Evolutionary conservation across 176 grass and related monocot species (phyloP), one percentile per base, ranked within the genome.

Genomic region (Puya raimondii): DNA sequence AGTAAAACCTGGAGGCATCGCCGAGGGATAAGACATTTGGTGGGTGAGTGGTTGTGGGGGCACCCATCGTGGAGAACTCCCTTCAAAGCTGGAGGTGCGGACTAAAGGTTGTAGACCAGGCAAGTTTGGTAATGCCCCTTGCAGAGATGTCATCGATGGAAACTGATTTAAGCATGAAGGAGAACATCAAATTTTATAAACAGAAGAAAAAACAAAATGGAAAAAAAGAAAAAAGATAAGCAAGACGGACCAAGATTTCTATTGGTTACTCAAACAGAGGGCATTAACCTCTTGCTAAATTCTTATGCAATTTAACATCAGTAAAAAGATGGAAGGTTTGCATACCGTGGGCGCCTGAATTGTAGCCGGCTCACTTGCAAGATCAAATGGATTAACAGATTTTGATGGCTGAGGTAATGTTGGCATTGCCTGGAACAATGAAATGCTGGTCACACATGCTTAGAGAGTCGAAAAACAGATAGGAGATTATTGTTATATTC

Each of bases 331-430:
- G 10, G 10, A 25, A 23, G 23, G 10, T 3, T 68, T 49, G 23
- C 67, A 72, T 81, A 93, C 87, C 65, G 49, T 79, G 20, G 81
- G 65, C 69, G 77, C 56, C 80, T 86, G 82, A 82, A 73, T 10
- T 78, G 86, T 54, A 72, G 81, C 78, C 48, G 82, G 69, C 12
- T 88, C 89, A 64, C 80, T 92, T 65, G 78, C 76, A 27, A 93
- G 71, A 77, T 99, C 87, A 82, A 99, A 99, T 79, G 94, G 94
- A 68, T 99, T 99, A 11, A 77, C 86, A 80, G 89, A 78, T 79
- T 72, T 92, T 64, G 71, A 18, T 20, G 76, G 51, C 54, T 84
- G 89, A 22, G 70, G 69, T 65, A 74, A 80, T 20, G 74, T 67
- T 74, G 88, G 94, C 86, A 84, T 85, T 83, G 74, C 81, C 86